Conservation (phyloP, 495 filamentous ascomycete species). For the Stereocaulon alpinum region DNA sequence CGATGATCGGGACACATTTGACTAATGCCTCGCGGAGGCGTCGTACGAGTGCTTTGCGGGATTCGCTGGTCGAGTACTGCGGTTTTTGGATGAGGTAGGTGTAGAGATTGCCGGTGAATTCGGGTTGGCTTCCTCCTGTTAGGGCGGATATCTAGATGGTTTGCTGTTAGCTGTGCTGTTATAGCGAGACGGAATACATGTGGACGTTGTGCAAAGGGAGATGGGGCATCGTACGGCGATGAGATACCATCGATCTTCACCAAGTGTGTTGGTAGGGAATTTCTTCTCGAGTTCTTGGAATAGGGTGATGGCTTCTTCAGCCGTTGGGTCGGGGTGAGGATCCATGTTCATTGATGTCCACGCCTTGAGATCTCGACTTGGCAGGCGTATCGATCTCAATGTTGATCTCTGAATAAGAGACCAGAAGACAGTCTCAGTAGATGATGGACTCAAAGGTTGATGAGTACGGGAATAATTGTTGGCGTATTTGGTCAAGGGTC, state of each 20-base stretch:
- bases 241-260: constrained; percentile 48
- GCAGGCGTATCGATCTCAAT: too few relatives aligned
- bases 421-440: too few relatives aligned
- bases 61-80: constrained; percentile 26
- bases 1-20: constrained; percentile 40
- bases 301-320: constrained; percentile 27
- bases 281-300: constrained; percentile 42
- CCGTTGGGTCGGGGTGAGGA: constrained; percentile 22
- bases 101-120: constrained; percentile 40
- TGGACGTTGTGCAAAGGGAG: not conserved
- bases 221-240: constrained; percentile 29
- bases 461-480: too few relatives aligned
- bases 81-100: constrained; percentile 38
- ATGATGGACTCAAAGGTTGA: too few relatives aligned
- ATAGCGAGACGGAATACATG: too few relatives aligned
- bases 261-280: constrained; percentile 38
- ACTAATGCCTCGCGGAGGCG: constrained; percentile 44
- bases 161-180: too few relatives aligned
- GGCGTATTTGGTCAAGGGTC: too few relatives aligned
- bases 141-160: constrained; percentile 32
- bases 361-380: not conserved
- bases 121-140: constrained; percentile 36
- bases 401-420: too few relatives aligned
- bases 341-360: constrained; percentile 11
- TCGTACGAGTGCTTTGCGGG: constrained; percentile 38